Evolutionary conservation across 495 filamentous ascomycete species (phyloP), one percentile per base, ranked within the genome.

Genomic region (Rhizodiscina lignyota): DNA sequence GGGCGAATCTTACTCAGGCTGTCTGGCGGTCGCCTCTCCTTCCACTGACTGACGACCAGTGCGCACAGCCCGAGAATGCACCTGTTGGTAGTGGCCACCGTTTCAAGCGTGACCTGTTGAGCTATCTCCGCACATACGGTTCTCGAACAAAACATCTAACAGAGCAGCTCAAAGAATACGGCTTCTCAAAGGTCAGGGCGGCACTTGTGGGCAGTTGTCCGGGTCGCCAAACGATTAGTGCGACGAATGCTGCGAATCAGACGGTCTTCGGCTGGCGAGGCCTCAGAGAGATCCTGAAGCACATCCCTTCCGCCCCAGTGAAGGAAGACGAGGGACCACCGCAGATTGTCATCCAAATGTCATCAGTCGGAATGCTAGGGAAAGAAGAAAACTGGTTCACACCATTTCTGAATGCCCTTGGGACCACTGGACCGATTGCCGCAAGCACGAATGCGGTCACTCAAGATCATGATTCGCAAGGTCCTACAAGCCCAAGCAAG

Each of bases 1-100:
- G 86, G 85, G 62, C 58, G 5, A 84, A 86, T 44, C 80, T 93
- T 82, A 74, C 72, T 0, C 83, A 94, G 48, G 84, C 75, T 1
- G 70, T 76, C 16, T 94, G 85, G 85, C 62, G 59, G 20, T 86
- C 83, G 5, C 84, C 83, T 15, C 52, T 74, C 0, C 71, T 93
- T 5, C 79, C 80, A 18, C 34, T 68, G 10, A 5, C 21, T 35
- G 18, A 10, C 11, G n/a, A n/a, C 52, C 22, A 17, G 5, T 30
- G 5, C 6, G 18, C 29, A 34, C 37, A 11, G 18, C 21, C 12
- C 22, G 15, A n/a, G 18, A 13, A 3, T 16, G 4, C 15, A 18
- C n/a, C 50, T 2, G 43, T 72, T 10, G 79, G 77, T 0, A 68
- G 62, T 30, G 83, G 86, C 1, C 43, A 58, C 5, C 64, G 67